Evolutionary conservation across 129 eudicot genomes (phyloP).

Genomic region (Centaurea solstitialis): DNA sequence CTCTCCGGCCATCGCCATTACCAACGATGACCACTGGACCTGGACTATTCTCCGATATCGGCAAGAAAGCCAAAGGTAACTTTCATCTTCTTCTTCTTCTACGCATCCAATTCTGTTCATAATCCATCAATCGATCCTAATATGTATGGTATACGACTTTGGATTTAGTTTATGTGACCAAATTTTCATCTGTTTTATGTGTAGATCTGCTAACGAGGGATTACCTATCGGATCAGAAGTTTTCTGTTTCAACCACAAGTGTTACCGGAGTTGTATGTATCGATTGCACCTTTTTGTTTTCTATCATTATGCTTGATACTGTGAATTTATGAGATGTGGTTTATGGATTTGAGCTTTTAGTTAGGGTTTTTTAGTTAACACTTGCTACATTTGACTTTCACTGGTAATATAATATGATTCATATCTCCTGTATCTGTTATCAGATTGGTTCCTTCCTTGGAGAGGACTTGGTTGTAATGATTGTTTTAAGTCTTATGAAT

Average conservation of each 20-base stretch:
- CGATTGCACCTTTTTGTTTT: background rate
- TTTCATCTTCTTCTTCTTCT: background rate
- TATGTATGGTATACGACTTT: background rate
- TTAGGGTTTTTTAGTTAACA: too few species aligned
- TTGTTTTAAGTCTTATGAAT: background rate
- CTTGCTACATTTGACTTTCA: slow-evolving; percentile 7
- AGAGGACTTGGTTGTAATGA: background rate
- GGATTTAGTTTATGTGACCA: background rate
- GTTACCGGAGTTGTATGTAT: slow-evolving; percentile 75
- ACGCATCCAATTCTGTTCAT: slow-evolving; percentile 3
- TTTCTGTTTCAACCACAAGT: slow-evolving; percentile 79
- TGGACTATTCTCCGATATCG: slow-evolving; percentile 84
- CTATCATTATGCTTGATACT: background rate
- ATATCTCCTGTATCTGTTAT: background rate
- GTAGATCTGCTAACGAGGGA: slow-evolving; percentile 93
- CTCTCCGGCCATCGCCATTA: slow-evolving; percentile 20
- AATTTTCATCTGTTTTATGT: slow-evolving; percentile 4
- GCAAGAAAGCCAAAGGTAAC: slow-evolving; percentile 88
- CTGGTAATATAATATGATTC: background rate
- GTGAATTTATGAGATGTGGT: background rate
- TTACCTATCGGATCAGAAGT: slow-evolving; percentile 82
- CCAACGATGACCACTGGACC: slow-evolving; percentile 75
- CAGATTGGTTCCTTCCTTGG: slow-evolving; percentile 13
- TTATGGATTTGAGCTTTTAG: background rate
- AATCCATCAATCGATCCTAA: background rate